These are phyloP conservation scores for Baorangia bicolor DNA, from an alignment of 768 basidiomycete genomes.

Conservation along the genomic window DNA sequence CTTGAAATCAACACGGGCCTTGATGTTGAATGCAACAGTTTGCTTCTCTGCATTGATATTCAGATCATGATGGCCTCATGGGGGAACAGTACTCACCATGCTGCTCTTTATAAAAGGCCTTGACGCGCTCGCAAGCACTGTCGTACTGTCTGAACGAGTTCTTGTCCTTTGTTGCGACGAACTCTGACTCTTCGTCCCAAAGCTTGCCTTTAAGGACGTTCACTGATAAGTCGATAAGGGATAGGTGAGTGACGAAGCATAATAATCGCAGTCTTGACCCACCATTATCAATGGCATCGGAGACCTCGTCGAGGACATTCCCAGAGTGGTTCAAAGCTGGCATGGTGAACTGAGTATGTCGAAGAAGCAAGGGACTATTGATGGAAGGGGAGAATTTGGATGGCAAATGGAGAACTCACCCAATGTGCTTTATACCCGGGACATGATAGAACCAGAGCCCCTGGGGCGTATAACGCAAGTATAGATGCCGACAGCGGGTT, in stretches of 20 bases:
- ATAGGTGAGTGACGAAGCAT: not conserved
- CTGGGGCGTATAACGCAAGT: constrained; percentile 8
- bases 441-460: constrained; percentile 6
- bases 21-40: constrained; percentile 81
- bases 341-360: constrained; percentile 14
- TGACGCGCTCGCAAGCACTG: constrained; percentile 74
- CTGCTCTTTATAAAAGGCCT: constrained; percentile 74
- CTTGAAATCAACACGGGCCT: constrained; percentile 73
- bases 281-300: constrained; percentile 53
- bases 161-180: constrained; percentile 65
- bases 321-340: constrained; percentile 30
- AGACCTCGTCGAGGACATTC: constrained; percentile 40
- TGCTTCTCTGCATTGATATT: constrained; percentile 64
- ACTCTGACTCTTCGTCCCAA: constrained; percentile 57
- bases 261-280: constrained; percentile 8
- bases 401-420: constrained; percentile 3
- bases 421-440: constrained; percentile 20
- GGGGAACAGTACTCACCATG: constrained; percentile 48
- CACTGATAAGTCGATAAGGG: constrained; percentile 40
- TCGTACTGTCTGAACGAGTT: constrained; percentile 70
- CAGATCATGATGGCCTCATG: not conserved
- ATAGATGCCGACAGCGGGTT: constrained; percentile 18
- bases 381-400: not conserved
- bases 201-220: constrained; percentile 63
- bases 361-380: not conserved